Evolutionary conservation across 306 rosid genomes (phyloP).

Genomic region (Pachyrhizus erosus): DNA sequence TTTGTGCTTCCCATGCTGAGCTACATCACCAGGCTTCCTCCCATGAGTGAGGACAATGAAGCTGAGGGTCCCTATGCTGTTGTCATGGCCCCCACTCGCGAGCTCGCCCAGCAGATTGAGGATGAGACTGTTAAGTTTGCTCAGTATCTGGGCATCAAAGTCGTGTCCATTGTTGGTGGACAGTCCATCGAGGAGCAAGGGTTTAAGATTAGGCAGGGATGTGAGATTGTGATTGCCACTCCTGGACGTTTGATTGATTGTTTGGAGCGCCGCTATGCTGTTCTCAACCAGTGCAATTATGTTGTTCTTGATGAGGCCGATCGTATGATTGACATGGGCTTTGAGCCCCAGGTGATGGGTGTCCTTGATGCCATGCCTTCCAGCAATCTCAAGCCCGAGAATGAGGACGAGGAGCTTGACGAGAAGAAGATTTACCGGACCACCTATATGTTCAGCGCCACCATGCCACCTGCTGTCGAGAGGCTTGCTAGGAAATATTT

Average conservation of each 20-base stretch:
- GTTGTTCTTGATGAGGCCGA: constrained; percentile 99
- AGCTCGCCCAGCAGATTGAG: constrained; percentile 94
- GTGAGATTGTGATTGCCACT: constrained; percentile 93
- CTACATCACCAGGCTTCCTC: constrained; percentile 84
- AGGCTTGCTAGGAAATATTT: constrained; percentile 85
- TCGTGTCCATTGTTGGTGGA: constrained; percentile 95
- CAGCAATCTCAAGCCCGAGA: constrained; percentile 87
- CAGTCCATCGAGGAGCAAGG: constrained; percentile 95
- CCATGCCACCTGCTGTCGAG: constrained; percentile 93
- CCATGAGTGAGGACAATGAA: constrained; percentile 87
- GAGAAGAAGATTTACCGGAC: constrained; percentile 88
- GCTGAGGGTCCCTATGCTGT: constrained; percentile 96
- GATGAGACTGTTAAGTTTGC: constrained; percentile 89
- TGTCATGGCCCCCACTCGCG: constrained; percentile 97
- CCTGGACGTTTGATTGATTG: constrained; percentile 93
- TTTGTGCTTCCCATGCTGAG: constrained; percentile 94
- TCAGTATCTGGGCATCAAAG: constrained; percentile 77
- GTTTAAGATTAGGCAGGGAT: constrained; percentile 84
- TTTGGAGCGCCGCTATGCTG: constrained; percentile 85
- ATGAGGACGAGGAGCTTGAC: constrained; percentile 91
- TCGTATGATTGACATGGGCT: constrained; percentile 95
- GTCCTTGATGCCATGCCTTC: constrained; percentile 97
- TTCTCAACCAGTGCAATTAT: constrained; percentile 91
- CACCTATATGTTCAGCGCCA: constrained; percentile 94
- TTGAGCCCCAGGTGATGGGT: constrained; percentile 91